Conservation (phyloP, 768 basidiomycete genomes). For the Lentinula detonsa region DNA sequence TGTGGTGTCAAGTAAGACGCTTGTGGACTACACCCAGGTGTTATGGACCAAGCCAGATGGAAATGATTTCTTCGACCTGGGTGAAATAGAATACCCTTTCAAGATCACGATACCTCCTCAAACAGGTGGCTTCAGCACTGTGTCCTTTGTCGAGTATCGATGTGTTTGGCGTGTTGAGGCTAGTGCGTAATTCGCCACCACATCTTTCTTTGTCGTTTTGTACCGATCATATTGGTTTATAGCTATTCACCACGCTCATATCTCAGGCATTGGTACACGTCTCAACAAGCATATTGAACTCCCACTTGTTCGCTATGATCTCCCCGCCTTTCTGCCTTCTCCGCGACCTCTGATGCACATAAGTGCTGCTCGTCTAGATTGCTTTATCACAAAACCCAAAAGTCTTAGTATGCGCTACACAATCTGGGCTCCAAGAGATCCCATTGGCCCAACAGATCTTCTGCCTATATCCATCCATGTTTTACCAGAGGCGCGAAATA, state of each 20-base stretch:
- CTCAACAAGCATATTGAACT: slow-evolving; percentile 69
- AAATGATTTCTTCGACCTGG: slow-evolving; percentile 55
- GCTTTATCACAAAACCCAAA: slow-evolving; percentile 47
- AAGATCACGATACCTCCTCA: slow-evolving; percentile 60
- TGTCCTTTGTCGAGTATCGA: slow-evolving; percentile 71
- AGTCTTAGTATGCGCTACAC: slow-evolving; percentile 56
- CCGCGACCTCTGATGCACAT: slow-evolving; percentile 27
- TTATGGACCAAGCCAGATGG: slow-evolving; percentile 64
- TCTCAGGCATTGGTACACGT: slow-evolving; percentile 60
- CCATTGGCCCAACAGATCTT: slow-evolving; percentile 70
- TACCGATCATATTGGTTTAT: slow-evolving; percentile 4
- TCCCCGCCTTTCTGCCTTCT: slow-evolving; percentile 35
- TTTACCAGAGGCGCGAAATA: slow-evolving; percentile 49
- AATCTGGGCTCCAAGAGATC: slow-evolving; percentile 44
- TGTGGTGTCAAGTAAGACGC: slow-evolving; percentile 49
- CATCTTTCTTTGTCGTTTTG: not conserved
- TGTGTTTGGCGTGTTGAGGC: slow-evolving; percentile 84
- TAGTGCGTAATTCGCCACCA: slow-evolving; percentile 34
- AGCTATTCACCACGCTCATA: slow-evolving; percentile 67
- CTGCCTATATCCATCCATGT: slow-evolving; percentile 61
- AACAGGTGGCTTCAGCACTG: slow-evolving; percentile 60
- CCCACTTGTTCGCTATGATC: slow-evolving; percentile 64
- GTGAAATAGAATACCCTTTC: slow-evolving; percentile 65
- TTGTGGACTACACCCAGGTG: slow-evolving; percentile 60
- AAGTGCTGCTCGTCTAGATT: slow-evolving; percentile 29